Base-by-base conservation (phyloP, 2,329 filamentous ascomycete species). In the Colletotrichum siamense region DNA sequence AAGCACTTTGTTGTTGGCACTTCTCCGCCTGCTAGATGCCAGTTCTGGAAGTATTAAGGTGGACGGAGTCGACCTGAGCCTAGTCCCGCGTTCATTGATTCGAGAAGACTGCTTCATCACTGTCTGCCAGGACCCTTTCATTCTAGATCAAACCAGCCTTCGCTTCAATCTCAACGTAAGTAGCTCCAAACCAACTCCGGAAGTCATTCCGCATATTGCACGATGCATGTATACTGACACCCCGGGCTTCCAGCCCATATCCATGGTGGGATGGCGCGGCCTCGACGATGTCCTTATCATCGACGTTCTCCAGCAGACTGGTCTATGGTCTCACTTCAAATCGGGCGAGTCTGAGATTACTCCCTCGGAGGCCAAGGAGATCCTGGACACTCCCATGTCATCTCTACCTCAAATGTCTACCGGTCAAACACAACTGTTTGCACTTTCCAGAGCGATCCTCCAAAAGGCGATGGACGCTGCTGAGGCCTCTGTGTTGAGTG, bases 131-230 rank as follows among this genome's bases (percentile, higher is more conserved):
- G 73, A 75, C 8, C 15, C 36, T 4, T 67, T 63, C 10, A 9
- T 72, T 6, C 52, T 75, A 2, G 55, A 63, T 2, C 68, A 75
- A 24, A 39, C 55, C 15, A 75, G 62, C 9, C 73, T 75, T n/a
- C 73, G 73, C 4, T 72, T 75, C n/a, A 75, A 72, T 8, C 36
- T 72, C 8, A 69, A 72, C 7, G 73, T 71, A 62, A 69, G 66
- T 0, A 44, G 36, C 8, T 44, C 16, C 16, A 39, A 18, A 0
- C 36, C 2, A 39, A 39, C 8, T 9, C 4, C 16, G 16, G 4
- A 18, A 18, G 8, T 6, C 16, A 5, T 39, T 39, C 36, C 5
- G 36, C 36, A 39, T 18, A 39, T 18, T 39, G 8, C 2, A 1
- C 8, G 36, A 9, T 3, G 44, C 36, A 32, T 8, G n/a, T 24